Conservation (phyloP, 768 basidiomycete genomes). For the Trametes cingulata region DNA sequence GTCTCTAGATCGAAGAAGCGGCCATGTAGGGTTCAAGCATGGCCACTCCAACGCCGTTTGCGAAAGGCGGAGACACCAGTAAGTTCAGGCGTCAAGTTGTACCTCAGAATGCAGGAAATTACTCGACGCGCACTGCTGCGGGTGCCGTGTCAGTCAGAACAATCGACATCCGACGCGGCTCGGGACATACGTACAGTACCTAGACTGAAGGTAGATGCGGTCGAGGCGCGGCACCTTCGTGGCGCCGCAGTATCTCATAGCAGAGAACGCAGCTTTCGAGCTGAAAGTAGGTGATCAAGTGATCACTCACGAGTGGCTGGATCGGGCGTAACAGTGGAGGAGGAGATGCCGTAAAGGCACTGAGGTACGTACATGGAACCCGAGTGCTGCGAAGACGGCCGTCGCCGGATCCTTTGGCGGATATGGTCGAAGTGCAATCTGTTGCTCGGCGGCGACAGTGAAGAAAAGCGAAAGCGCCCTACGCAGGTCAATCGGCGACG, state of each 20-base stretch:
- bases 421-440: not conserved
- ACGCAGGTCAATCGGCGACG: not conserved
- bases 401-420: not conserved
- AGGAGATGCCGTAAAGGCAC: not conserved
- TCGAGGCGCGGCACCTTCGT: constrained; percentile 5
- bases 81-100: no score
- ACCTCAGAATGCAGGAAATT: no score
- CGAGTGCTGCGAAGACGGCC: not conserved
- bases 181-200: not conserved
- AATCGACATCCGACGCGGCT: not conserved
- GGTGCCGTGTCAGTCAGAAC: not conserved
- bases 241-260: not conserved
- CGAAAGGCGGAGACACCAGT: not conserved
- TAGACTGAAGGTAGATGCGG: not conserved
- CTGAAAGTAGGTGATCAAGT: constrained; percentile 4
- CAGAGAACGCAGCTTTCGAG: not conserved
- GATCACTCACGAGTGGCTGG: not conserved
- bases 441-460: not conserved
- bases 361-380: not conserved
- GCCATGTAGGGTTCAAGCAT: not conserved
- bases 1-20: not conserved
- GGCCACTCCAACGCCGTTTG: not conserved
- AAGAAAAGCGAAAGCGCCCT: no score
- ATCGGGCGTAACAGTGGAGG: not conserved
- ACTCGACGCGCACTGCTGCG: not conserved